phyloP scores from a whole-genome alignment of 2,329 filamentous ascomycete genomes.

The Aspergillus bombycis region DNA sequence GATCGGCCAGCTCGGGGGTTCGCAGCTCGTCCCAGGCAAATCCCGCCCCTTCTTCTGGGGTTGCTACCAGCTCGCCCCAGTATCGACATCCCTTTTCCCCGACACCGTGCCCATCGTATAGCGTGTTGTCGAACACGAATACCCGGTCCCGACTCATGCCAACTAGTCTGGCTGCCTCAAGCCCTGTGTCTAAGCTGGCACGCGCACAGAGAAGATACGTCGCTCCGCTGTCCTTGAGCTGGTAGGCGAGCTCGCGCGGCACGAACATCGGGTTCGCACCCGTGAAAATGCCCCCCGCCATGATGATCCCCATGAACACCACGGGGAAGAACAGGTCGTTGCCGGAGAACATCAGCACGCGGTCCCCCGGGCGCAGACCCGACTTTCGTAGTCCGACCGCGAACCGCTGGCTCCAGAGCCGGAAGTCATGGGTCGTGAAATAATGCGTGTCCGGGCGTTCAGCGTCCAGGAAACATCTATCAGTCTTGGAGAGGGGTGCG shows the following conservation, averaged over 20 bases:
- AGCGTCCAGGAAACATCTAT: too few species aligned
- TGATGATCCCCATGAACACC: slow-evolving; percentile 71
- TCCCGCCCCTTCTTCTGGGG: slow-evolving; percentile 52
- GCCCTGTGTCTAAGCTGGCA: slow-evolving; percentile 45
- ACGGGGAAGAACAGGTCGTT: slow-evolving; percentile 75
- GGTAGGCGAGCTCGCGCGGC: slow-evolving; percentile 74
- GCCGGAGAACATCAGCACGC: slow-evolving; percentile 72
- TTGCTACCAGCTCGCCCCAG: slow-evolving; percentile 66
- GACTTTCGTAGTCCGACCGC: slow-evolving; percentile 67
- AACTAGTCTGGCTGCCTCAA: slow-evolving; percentile 54
- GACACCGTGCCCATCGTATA: slow-evolving; percentile 43
- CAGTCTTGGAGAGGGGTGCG: too few species aligned
- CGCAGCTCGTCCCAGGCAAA: slow-evolving; percentile 63
- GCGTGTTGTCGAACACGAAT: slow-evolving; percentile 66
- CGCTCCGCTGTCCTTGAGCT: slow-evolving; percentile 72
- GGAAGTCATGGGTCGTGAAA: slow-evolving; percentile 66
- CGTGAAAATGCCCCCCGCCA: slow-evolving; percentile 78
- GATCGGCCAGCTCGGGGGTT: slow-evolving; percentile 44
- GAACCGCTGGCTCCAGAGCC: slow-evolving; percentile 72
- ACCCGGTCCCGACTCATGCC: slow-evolving; percentile 44
- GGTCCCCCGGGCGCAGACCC: slow-evolving; percentile 70
- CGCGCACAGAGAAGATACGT: slow-evolving; percentile 63
- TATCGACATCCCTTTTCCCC: slow-evolving; percentile 51
- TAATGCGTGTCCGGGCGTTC: slow-evolving; percentile 63
- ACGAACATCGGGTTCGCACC: slow-evolving; percentile 70